Evolutionary conservation across 805 yeast species (phyloP).

Genomic region (Suhomyces vadensis): DNA sequence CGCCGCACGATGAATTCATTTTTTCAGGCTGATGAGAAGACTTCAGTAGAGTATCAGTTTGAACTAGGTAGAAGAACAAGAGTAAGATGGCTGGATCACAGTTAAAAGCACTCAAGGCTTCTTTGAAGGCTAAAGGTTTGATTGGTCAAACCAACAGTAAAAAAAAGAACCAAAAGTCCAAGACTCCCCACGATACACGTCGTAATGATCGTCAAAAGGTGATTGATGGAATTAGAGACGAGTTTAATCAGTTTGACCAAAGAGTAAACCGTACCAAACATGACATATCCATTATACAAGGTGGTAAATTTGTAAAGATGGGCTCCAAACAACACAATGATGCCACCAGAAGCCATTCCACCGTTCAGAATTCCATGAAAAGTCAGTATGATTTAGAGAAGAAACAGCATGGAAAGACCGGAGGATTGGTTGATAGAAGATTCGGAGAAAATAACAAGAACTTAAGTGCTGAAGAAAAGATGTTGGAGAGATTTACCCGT

Average conservation of each 20-base stretch:
- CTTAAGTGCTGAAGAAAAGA: slow-evolving; percentile 85
- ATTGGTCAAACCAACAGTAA: slow-evolving; percentile 81
- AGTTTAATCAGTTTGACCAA: slow-evolving; percentile 88
- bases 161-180: slow-evolving; percentile 50
- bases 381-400: slow-evolving; percentile 67
- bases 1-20: slow-evolving; percentile 9
- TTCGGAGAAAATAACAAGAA: slow-evolving; percentile 81
- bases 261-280: slow-evolving; percentile 68
- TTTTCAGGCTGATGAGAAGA: slow-evolving; percentile 3
- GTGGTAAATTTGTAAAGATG: slow-evolving; percentile 45
- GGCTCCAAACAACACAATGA: slow-evolving; percentile 42
- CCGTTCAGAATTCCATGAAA: slow-evolving; percentile 44
- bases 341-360: slow-evolving; percentile 31
- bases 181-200: slow-evolving; percentile 61
- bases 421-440: slow-evolving; percentile 80
- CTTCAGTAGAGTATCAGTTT: not conserved
- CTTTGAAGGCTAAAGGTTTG: slow-evolving; percentile 73
- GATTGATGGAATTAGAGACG: slow-evolving; percentile 61
- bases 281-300: slow-evolving; percentile 43
- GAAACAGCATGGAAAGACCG: slow-evolving; percentile 66
- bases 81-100: slow-evolving; percentile 79
- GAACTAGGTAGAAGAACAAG: not conserved
- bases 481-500: slow-evolving; percentile 91
- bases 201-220: slow-evolving; percentile 66
- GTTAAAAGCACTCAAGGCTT: slow-evolving; percentile 76